phyloP scores from a whole-genome alignment of 1,284 basidiomycete genomes.

The Ganoderma sinense region DNA sequence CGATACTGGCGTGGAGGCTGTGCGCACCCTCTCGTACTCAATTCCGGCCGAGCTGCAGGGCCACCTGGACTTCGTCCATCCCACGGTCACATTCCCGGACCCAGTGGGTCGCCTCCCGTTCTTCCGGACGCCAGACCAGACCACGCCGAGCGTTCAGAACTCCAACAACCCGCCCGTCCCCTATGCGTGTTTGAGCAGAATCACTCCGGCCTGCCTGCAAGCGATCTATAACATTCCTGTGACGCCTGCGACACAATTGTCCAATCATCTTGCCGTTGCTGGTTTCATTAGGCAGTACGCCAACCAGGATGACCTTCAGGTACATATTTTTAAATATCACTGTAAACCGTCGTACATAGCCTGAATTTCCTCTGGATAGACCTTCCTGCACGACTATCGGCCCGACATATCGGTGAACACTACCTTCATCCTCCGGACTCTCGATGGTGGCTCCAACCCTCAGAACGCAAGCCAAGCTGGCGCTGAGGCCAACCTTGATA shows the following conservation, averaged over 20 bases:
- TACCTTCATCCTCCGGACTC: constrained; percentile 49
- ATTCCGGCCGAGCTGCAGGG: constrained; percentile 46
- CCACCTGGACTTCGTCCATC: constrained; percentile 51
- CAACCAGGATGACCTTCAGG: constrained; percentile 56
- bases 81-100: constrained; percentile 44
- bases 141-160: constrained; percentile 1
- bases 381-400: constrained; percentile 38
- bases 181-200: constrained; percentile 45
- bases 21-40: constrained; percentile 52
- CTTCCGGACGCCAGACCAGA: constrained; percentile 24
- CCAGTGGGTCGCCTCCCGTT: constrained; percentile 27
- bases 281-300: constrained; percentile 64
- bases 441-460: constrained; percentile 54
- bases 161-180: constrained; percentile 31
- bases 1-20: constrained; percentile 37
- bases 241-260: constrained; percentile 47
- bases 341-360: background rate
- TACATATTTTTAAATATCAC: constrained; percentile 15
- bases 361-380: constrained; percentile 20
- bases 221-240: constrained; percentile 59
- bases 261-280: constrained; percentile 60
- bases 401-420: constrained; percentile 42
- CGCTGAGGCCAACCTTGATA: constrained; percentile 65
- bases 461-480: constrained; percentile 39
- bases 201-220: constrained; percentile 63